Evolutionary conservation across 164 flowering plant species (phyloP).

Genomic region (Taxillus chinensis): DNA sequence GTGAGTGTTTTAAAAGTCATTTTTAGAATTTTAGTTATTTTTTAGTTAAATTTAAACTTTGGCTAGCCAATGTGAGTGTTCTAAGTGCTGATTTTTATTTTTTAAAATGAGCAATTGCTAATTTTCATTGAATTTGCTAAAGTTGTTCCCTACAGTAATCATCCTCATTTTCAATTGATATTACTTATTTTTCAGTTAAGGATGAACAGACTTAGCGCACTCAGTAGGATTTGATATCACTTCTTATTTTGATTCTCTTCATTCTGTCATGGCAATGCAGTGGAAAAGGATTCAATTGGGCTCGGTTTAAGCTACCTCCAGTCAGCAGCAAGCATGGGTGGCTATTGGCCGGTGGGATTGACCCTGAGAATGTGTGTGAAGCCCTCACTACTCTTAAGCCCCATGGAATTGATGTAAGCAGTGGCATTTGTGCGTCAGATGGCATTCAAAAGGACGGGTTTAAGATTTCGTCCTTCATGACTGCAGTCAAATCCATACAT

Average conservation of each 20-base stretch:
- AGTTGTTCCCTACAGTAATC: no score
- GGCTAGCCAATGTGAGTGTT: no score
- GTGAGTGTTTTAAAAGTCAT: no score
- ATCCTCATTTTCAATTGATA: no score
- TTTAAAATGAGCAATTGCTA: no score
- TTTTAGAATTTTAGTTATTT: no score
- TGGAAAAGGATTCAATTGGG: constrained; percentile 92
- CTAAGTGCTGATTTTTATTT: no score
- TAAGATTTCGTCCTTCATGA: constrained; percentile 58
- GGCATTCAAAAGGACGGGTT: constrained; percentile 64
- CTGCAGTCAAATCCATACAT: constrained; percentile 32
- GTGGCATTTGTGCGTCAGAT: constrained; percentile 76
- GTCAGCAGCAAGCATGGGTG: constrained; percentile 79
- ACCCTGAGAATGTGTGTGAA: constrained; percentile 63
- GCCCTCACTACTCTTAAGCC: constrained; percentile 71
- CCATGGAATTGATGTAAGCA: constrained; percentile 82
- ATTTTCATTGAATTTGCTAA: no score
- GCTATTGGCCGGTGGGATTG: constrained; percentile 92
- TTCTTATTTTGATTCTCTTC: neutral
- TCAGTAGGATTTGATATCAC: no score
- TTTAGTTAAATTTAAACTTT: no score
- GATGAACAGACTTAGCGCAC: no score
- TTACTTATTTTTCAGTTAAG: no score
- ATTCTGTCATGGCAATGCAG: constrained; percentile 28
- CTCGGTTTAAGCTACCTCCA: constrained; percentile 59